Conservation (phyloP, 495 filamentous ascomycete species). For the Staphylotrichum longicolle region DNA sequence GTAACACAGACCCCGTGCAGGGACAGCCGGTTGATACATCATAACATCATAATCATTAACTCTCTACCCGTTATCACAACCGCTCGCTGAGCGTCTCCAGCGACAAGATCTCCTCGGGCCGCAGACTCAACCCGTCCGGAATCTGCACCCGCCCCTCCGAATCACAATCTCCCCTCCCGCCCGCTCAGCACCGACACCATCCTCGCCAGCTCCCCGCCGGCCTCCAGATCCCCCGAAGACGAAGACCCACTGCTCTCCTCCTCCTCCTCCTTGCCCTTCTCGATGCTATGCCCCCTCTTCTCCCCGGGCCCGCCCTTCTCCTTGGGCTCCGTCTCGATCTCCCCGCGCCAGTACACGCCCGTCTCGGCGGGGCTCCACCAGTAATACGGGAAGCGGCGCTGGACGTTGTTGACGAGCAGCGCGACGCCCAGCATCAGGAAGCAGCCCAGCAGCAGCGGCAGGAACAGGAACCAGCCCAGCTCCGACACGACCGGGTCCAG, state of each 20-base stretch:
- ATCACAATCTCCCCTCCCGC: slow-evolving; percentile 18
- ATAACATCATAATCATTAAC: slow-evolving; percentile 9
- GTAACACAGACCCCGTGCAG: too few species aligned
- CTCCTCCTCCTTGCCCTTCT: slow-evolving; percentile 16
- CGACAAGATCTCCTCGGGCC: slow-evolving; percentile 25
- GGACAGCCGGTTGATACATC: neutral
- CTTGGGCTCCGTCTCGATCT: slow-evolving; percentile 8
- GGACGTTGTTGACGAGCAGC: slow-evolving; percentile 71
- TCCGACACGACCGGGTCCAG: slow-evolving; percentile 52
- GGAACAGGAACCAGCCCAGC: slow-evolving; percentile 73
- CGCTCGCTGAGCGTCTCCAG: slow-evolving; percentile 24
- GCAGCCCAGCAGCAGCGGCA: slow-evolving; percentile 63
- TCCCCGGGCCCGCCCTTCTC: slow-evolving; percentile 5
- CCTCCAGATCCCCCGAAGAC: slow-evolving; percentile 6
- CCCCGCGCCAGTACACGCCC: slow-evolving; percentile 30
- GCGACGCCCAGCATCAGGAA: slow-evolving; percentile 64
- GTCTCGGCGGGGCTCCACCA: slow-evolving; percentile 65
- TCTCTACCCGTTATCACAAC: slow-evolving; percentile 4
- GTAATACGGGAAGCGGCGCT: slow-evolving; percentile 71
- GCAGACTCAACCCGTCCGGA: slow-evolving; percentile 23
- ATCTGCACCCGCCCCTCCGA: slow-evolving; percentile 15
- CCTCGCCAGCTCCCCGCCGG: neutral
- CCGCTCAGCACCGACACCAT: neutral
- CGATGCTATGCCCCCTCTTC: slow-evolving; percentile 9
- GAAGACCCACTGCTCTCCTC: slow-evolving; percentile 11